Base-by-base conservation (phyloP, 805 yeast species). In the Vanderwaltozyma polyspora region DNA sequence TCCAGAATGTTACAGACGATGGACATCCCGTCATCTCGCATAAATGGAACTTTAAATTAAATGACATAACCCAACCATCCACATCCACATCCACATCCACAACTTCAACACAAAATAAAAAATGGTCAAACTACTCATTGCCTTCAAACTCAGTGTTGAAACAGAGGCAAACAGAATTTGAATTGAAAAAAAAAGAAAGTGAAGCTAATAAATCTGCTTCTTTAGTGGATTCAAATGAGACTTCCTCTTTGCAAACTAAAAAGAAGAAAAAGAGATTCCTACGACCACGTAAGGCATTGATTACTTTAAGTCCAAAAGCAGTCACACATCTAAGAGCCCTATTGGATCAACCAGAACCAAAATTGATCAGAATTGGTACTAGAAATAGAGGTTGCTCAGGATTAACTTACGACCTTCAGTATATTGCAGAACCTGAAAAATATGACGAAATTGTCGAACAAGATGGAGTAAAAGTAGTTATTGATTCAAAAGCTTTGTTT, bases 351-450 rank as follows among this genome's bases (percentile, higher is more conserved):
- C 97, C 97, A 5, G 75, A 75, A 30, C 97, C 97, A 10, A 76
- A 89, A 61, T 67, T 85, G 50, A 84, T 91, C 31, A 71, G 96
- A 48, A 79, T 91, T 11, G 94, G 96, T 12, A 97, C 93, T n/a
- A 74, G 75, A 44, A 91, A 91, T 60, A 70, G 97, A 53, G 98
- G 98, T 4, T 91, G 98, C 58, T 89, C 97, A 0, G 98, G 98
- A 0, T 68, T 91, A 40, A 77, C 94, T 0, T 91, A 91, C 59
- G 79, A 86, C 58, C 64, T 91, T 42, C 95, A 86, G 53, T 91
- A 91, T 60, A 95, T 91, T 27, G 71, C 76, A 19, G 68, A 73
- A 53, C 89, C 96, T 7, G 95, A 87, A n/a, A 85, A 86, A 62
- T 91, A 89, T 51, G 98, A 91, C 59, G 98, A 91, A 61, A 66